Evolutionary conservation across 2,329 filamentous ascomycete genomes (phyloP).

Genomic region (Diaporthe citriasiana): DNA sequence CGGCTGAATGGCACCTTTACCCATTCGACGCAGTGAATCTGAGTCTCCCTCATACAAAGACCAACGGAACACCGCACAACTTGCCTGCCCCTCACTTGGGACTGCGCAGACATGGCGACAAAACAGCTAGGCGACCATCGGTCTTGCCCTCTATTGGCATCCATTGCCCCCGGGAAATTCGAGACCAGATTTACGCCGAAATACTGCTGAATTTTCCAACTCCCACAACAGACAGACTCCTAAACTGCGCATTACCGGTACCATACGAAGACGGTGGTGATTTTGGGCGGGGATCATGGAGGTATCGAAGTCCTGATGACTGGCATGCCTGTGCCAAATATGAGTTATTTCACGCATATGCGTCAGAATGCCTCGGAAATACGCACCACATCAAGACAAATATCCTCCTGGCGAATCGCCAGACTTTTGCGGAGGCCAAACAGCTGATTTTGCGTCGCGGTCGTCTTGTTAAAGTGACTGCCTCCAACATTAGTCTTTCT

Average conservation of each 20-base stretch:
- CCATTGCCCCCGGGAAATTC: constrained; percentile 7
- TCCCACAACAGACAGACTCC: not conserved
- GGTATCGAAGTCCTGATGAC: too few species aligned
- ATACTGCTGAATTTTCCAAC: not conserved
- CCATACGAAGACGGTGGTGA: too few species aligned
- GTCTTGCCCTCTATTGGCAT: not conserved
- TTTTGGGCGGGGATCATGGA: too few species aligned
- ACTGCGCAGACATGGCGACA: not conserved
- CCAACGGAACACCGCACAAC: not conserved
- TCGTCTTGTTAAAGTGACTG: not conserved
- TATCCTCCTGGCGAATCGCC: not conserved
- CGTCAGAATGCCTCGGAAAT: fast-evolving
- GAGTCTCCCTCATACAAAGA: not conserved
- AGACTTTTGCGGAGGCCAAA: not conserved
- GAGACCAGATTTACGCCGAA: not conserved
- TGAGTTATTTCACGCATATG: fast-evolving
- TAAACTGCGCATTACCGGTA: not conserved
- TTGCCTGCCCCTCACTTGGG: not conserved
- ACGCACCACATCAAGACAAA: not conserved
- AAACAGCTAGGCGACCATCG: not conserved
- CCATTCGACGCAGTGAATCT: too few species aligned
- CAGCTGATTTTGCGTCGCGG: not conserved
- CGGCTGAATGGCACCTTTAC: not conserved
- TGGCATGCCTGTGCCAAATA: too few species aligned
- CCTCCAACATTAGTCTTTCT: not conserved